Evolutionary conservation across 768 basidiomycete genomes (phyloP).

Genomic region (Favolaschia claudopus): DNA sequence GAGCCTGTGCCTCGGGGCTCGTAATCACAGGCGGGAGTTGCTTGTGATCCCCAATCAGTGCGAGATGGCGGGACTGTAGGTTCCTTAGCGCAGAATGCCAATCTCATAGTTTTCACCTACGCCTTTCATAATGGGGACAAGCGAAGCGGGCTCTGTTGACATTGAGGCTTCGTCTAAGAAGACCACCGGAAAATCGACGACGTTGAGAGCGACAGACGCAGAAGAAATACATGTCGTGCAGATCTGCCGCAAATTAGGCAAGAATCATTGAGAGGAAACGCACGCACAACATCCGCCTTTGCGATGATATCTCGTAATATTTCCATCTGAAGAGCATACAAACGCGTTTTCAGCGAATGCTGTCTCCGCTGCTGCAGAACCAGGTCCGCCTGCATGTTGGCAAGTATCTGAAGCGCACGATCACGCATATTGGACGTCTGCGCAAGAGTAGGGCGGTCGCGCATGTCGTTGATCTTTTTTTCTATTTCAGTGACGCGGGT

Average conservation of each 20-base stretch:
- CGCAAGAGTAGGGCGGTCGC: slow-evolving; percentile 40
- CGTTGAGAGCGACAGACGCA: slow-evolving; percentile 67
- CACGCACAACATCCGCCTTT: slow-evolving; percentile 72
- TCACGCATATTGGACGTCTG: background rate
- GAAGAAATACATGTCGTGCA: slow-evolving; percentile 91
- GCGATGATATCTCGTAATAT: slow-evolving; percentile 71
- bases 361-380: slow-evolving; percentile 37
- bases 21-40: slow-evolving; percentile 91
- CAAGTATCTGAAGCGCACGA: background rate
- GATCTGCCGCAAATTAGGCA: slow-evolving; percentile 52
- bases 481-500: slow-evolving; percentile 35
- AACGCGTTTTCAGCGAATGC: slow-evolving; percentile 45
- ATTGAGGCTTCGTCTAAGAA: slow-evolving; percentile 96
- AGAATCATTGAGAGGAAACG: background rate
- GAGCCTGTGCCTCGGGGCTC: slow-evolving; percentile 74
- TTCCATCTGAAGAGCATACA: slow-evolving; percentile 62
- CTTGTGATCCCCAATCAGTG: slow-evolving; percentile 97
- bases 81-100: slow-evolving; percentile 19
- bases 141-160: slow-evolving; percentile 92
- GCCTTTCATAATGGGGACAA: slow-evolving; percentile 94
- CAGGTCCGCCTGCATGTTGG: slow-evolving; percentile 26
- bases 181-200: slow-evolving; percentile 90
- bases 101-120: too few relatives aligned
- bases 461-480: slow-evolving; percentile 31
- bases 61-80: slow-evolving; percentile 76